These are phyloP conservation scores for Pezicula carpinea DNA, from an alignment of 2,329 filamentous ascomycete species.

Conservation along the genomic window DNA sequence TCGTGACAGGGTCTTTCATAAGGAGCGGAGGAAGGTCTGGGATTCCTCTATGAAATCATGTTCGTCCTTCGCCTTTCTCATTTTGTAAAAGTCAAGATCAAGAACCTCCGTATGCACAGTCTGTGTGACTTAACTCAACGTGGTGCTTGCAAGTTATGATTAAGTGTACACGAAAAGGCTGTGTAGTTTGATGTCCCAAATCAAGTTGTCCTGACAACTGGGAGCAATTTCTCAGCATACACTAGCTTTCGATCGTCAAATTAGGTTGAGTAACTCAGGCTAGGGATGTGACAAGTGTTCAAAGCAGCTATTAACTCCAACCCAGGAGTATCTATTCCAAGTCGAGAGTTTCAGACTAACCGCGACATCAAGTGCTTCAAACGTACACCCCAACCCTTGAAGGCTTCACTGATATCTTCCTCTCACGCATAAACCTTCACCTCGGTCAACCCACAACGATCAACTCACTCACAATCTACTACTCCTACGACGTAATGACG, in stretches of 20 bases:
- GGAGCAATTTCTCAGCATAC: no score
- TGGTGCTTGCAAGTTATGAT: no score
- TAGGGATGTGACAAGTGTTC: no score
- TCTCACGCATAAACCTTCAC: slow-evolving; percentile 21
- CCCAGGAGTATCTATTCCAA: background rate
- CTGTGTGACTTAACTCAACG: no score
- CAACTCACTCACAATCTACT: background rate
- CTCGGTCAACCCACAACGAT: slow-evolving; percentile 22
- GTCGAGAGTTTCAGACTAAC: background rate
- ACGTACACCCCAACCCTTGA: background rate
- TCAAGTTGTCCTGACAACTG: no score
- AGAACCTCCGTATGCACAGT: no score
- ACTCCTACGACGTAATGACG: background rate
- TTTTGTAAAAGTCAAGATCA: no score
- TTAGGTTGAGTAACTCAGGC: no score
- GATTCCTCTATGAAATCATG: slow-evolving; percentile 6
- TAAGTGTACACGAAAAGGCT: no score
- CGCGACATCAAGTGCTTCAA: background rate
- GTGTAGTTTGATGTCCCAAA: no score
- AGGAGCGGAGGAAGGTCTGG: slow-evolving; percentile 18
- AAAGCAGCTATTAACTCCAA: no score
- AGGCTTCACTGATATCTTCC: slow-evolving; percentile 24
- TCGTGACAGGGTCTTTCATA: slow-evolving; percentile 26
- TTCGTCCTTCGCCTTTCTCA: background rate
- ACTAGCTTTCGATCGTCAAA: no score